A percentile compares a stretch with the other conserved stretches of the same genome.
Evolutionary conservation across 441 rosid genomes (phyloP).

Genomic region (Eruca vesicaria): DNA sequence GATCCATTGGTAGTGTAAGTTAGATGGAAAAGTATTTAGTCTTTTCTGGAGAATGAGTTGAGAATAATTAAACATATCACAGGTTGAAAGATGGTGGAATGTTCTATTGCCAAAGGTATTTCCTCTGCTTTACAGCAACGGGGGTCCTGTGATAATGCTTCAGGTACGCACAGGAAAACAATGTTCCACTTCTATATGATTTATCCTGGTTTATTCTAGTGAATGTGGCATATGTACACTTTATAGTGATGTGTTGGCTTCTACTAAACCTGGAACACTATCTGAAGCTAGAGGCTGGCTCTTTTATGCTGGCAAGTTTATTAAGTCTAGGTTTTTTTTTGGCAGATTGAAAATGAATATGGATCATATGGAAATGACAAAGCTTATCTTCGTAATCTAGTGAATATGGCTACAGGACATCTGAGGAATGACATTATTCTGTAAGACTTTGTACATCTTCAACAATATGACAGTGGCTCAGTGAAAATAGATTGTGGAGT

Average conservation of each 20-base stretch:
- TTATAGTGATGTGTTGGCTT: neutral
- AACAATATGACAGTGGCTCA: neutral
- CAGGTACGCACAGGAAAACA: conserved; percentile 50
- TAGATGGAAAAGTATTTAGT: neutral
- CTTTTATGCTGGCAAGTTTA: neutral
- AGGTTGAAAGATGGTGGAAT: conserved; percentile 95
- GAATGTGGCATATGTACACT: neutral
- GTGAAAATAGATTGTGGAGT: neutral
- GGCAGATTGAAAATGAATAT: conserved; percentile 94
- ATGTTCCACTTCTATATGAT: neutral
- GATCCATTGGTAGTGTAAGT: neutral
- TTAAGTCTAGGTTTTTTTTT: conserved; percentile 5
- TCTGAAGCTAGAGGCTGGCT: neutral
- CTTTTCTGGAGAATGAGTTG: neutral
- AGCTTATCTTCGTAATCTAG: conserved; percentile 76
- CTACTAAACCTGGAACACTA: neutral
- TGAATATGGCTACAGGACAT: conserved; percentile 55
- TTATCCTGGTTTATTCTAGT: neutral
- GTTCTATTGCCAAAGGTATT: conserved; percentile 65
- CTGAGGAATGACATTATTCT: conserved; percentile 65
- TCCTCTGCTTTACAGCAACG: conserved; percentile 72
- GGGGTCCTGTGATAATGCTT: conserved; percentile 93
- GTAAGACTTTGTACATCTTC: conserved; percentile 45
- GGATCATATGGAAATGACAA: conserved; percentile 95
- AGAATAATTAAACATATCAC: conserved; percentile 26